These are phyloP conservation scores for Apocynum venetum DNA, from an alignment of 257 asterid genomes.

Conservation along the genomic window DNA sequence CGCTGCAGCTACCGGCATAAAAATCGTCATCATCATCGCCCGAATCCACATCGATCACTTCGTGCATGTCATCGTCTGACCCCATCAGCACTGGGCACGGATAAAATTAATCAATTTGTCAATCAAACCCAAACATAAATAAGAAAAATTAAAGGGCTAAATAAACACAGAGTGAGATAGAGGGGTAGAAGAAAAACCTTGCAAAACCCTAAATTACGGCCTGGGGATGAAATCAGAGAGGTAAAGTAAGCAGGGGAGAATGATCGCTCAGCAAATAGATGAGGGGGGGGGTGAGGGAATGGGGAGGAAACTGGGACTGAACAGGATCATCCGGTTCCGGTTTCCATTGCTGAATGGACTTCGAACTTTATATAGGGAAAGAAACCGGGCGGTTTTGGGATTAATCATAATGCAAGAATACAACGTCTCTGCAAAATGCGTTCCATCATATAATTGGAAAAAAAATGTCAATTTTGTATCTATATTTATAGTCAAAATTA, in stretches of 20 bases:
- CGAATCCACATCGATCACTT: slow-evolving; percentile 16
- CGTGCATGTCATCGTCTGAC: not conserved
- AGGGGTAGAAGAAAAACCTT: not conserved
- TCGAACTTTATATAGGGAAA: too few species aligned
- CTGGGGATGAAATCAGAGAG: not conserved
- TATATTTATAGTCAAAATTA: too few species aligned
- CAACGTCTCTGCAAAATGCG: too few species aligned
- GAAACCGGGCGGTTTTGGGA: too few species aligned
- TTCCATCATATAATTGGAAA: too few species aligned
- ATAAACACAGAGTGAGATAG: not conserved
- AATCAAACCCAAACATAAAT: not conserved
- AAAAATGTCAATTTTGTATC: too few species aligned
- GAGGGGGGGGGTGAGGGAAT: not conserved
- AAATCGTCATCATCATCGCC: slow-evolving; percentile 11
- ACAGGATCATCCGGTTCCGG: too few species aligned
- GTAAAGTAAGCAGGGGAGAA: not conserved
- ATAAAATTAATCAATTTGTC: slow-evolving; percentile 2
- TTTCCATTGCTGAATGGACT: too few species aligned
- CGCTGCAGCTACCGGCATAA: not conserved
- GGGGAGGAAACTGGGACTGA: not conserved
- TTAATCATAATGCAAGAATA: too few species aligned
- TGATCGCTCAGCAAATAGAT: not conserved
- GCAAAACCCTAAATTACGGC: slow-evolving; percentile 7
- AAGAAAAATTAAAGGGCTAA: not conserved
- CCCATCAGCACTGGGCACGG: not conserved